phyloP scores from a whole-genome alignment of 495 filamentous ascomycete genomes.

The Xylaria flabelliformis region DNA sequence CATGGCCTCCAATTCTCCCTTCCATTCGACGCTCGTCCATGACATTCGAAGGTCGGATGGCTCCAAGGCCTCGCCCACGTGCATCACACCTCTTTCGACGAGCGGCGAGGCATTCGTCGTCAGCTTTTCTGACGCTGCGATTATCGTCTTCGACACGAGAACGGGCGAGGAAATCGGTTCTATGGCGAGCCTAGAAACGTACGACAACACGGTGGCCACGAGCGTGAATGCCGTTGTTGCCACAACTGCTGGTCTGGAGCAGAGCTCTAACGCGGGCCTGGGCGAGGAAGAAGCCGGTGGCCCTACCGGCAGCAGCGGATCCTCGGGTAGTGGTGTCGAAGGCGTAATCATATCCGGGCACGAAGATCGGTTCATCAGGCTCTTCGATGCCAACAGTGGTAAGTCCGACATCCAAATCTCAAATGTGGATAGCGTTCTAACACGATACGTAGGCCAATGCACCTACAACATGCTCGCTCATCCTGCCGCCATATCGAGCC shows the following conservation, averaged over 20 bases:
- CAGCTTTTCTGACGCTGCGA: constrained; percentile 85
- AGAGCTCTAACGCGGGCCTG: constrained; percentile 67
- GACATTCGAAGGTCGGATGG: constrained; percentile 73
- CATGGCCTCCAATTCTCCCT: constrained; percentile 67
- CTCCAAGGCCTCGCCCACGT: constrained; percentile 79
- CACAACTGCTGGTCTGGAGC: constrained; percentile 78
- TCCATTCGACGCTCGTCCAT: constrained; percentile 74
- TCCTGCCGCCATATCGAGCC: constrained; percentile 85
- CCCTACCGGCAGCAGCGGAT: constrained; percentile 77
- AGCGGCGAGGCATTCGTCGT: constrained; percentile 94
- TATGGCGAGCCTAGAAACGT: constrained; percentile 93
- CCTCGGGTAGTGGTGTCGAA: constrained; percentile 72
- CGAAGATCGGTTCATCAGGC: constrained; percentile 92
- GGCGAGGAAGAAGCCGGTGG: constrained; percentile 58
- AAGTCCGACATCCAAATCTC: constrained; percentile 48
- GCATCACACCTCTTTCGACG: constrained; percentile 83
- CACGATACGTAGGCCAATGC: constrained; percentile 79
- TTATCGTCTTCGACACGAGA: constrained; percentile 89
- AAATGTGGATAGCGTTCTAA: constrained; percentile 40
- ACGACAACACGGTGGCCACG: constrained; percentile 81
- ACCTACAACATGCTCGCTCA: constrained; percentile 99
- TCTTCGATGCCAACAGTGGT: constrained; percentile 99
- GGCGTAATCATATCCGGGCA: constrained; percentile 94
- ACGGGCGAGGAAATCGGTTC: constrained; percentile 88
- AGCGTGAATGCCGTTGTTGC: constrained; percentile 93